Evolutionary conservation across 148 eudicot species (phyloP), one percentile per base, ranked within the genome.

Genomic region (Rhododendron griersonianum): DNA sequence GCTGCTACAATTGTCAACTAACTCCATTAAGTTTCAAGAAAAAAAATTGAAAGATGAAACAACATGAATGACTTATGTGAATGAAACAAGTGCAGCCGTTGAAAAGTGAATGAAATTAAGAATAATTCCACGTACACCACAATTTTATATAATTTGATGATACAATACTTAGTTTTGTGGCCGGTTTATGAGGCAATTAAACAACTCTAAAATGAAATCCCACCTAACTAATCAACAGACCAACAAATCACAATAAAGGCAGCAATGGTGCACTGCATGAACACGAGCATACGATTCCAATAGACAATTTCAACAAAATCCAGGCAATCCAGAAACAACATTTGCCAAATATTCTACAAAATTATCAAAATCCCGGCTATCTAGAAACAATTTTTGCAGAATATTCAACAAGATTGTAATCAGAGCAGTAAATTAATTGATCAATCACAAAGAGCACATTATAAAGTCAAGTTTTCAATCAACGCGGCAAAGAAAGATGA

Each of bases 1-100:
- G 59, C 78, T 81, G 74, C 84, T 86, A 80, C 84, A 81, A 71
- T 86, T 53, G 75, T 18, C 37, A 69, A 69, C 35, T 1, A 19
- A 39, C 41, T 35, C 44, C 85, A 37, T 74, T n/a, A 81, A 82
- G 51, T 63, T 21, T 19, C 63, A 33, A 18, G 37, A 18, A 81
- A 39, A 13, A 55, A 35, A 25, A 81, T 35, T 33, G 39, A 35
- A 16, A 53, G 25, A 57, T 35, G 2, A 23, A 9, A 53, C 83
- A 80, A 7, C 7, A 48, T 3, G 37, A 55, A 5, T 1, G 19
- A 59, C 84, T 77, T 45, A 0, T 21, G 35, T 11, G 14, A 82
- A 41, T 37, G 41, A 39, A 82, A 39, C 73, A 61, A 63, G 16
- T 37, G 45, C 9, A 0, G 33, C 53, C 61, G 11, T 77, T 44